phyloP scores from a whole-genome alignment of 345 rosid genomes.

The Populus nigra region DNA sequence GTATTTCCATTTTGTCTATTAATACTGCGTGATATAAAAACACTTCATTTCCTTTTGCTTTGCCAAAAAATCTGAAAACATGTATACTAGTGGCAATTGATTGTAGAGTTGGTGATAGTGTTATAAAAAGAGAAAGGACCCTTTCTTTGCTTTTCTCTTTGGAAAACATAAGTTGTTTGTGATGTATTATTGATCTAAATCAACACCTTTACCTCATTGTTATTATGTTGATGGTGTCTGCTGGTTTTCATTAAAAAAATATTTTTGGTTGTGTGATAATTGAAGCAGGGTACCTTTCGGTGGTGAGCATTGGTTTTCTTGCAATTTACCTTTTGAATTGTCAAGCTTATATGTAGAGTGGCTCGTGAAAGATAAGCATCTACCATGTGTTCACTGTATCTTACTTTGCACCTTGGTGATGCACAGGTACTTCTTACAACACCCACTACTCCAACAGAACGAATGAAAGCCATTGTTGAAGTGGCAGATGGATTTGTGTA shows the following conservation, averaged over 20 bases:
- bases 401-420: not conserved
- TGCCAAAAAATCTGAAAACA: not conserved
- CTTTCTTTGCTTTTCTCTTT: not conserved
- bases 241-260: not conserved
- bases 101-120: not conserved
- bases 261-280: not conserved
- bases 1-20: not conserved
- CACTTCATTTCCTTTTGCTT: not conserved
- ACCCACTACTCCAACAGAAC: conserved; percentile 67
- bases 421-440: conserved; percentile 77
- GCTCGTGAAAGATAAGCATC: not conserved
- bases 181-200: not conserved
- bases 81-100: not conserved
- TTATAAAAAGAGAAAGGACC: not conserved
- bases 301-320: not conserved
- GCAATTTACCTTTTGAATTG: not conserved
- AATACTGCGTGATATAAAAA: not conserved
- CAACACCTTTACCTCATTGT: not conserved
- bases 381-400: not conserved
- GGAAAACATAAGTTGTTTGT: not conserved
- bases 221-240: not conserved
- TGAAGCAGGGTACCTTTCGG: not conserved
- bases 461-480: conserved; percentile 81
- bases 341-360: not conserved
- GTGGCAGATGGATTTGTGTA: conserved; percentile 83